Base-by-base conservation (phyloP, 371 early-diverging fungal species). In the Mucor indicus region DNA sequence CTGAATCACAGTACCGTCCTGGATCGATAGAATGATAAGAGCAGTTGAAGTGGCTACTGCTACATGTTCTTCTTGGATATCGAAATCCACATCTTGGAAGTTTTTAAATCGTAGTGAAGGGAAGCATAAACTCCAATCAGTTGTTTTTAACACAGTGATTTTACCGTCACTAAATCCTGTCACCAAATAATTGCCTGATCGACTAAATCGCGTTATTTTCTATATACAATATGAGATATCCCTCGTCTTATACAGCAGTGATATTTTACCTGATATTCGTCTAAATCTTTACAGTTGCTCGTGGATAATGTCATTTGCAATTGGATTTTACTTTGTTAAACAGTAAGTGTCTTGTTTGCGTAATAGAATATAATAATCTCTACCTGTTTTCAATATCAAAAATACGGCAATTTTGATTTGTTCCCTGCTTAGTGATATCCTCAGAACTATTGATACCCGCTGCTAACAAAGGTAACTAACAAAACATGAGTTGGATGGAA, bases 111-210 rank as follows among this genome's bases (percentile, higher is more conserved):
- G 74, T n/a, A 82, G 41, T 5, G 72, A 69, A 2, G 82, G 74
- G 24, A 79, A 75, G 5, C 46, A 67, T 4, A 71, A 63, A 1
- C 46, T 56, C 53, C 84, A 53, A 15, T 77, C 62, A 6, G 80
- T 77, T 31, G 79, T 77, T 22, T 63, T 69, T 16, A 80, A 32
- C 13, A 84, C 62, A 0, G 83, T 70, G n/a, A 86, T 61, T 22
- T 64, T 77, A 36, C 84, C 84, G 43, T 86, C 84, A 1, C 79
- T 79, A 33, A 76, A 73, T 19, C 78, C 85, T 19, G 81, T 75
- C 6, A 75, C 79, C 23, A 86, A 56, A 36, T 75, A 64, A 20
- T 58, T 60, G 10, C 86, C 86, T 33, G 68, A 61, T 16, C 38
- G 64, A 50, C 65, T 81, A 45, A 77, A 81, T 5, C 75, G 69